Evolutionary conservation across 1,284 basidiomycete species (phyloP), one percentile per base, ranked within the genome.

Genomic region (Malassezia arunalokei): DNA sequence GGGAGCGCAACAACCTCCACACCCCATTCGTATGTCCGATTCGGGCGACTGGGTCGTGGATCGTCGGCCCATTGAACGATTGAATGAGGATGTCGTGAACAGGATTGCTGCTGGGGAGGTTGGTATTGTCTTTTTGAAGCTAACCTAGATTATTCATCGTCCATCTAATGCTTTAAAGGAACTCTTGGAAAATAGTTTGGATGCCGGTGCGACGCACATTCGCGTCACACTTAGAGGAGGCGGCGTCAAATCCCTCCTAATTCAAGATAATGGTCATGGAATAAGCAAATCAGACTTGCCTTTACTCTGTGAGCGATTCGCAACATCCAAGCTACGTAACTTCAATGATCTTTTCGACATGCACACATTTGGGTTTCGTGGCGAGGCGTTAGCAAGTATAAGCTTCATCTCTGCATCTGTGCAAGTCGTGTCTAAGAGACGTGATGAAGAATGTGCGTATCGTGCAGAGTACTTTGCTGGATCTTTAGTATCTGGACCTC

Each of bases 101-200:
- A 76, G 77, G 20, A 82, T 82, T 46, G 80, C 80, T n/a, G 80
- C 80, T 8, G 79, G 80, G 35, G 80, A 81, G 74, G 76, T 59
- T 37, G 5, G 37, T 35, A 3, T 24, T 27, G 14, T 9, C 14
- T 46, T 28, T 17, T 30, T 31, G 12, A 15, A 39, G 29, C 9
- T 15, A 45, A 43, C 30, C 14, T 28, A 57, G 47, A 91, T 98
- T 68, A 96, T 98, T 57, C 92, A 96, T 56, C 78, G 94, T 30
- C 94, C 94, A 0, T 82, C 87, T 8, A 96, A 92, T 60, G 94
- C 94, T 1, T 79, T 98, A 57, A 99, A 99, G 74, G 94, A 98
- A 75, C 79, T 98, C 1, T 77, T 98, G 20, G 94, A 99, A 75
- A 98, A 98, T 67, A 82, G 85, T 17, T 79, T 98, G 30, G 94